These are phyloP conservation scores for Viola odorata DNA, from an alignment of 345 rosid species.

Conservation along the genomic window DNA sequence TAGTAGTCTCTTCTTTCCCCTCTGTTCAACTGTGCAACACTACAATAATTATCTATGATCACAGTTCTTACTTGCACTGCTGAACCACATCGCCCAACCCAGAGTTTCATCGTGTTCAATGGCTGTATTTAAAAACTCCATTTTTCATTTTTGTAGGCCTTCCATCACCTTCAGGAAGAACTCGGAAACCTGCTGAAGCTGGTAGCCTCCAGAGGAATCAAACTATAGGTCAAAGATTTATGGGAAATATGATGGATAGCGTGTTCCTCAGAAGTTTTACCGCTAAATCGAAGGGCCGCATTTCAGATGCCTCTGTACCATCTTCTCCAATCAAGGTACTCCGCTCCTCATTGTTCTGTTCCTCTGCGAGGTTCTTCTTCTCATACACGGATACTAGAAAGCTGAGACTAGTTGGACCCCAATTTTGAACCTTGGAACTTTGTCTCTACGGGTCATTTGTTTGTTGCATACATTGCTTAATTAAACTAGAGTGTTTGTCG, in stretches of 20 bases:
- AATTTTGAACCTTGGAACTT: too few species aligned
- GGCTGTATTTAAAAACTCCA: neutral
- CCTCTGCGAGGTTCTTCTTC: too few species aligned
- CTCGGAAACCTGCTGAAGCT: slow-evolving; percentile 53
- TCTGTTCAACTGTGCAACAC: too few species aligned
- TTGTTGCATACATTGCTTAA: neutral
- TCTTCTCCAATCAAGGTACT: slow-evolving; percentile 77
- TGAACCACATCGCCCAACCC: too few species aligned
- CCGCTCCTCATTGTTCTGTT: too few species aligned
- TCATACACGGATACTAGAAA: too few species aligned
- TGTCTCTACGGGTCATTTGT: neutral
- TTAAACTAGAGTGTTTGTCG: too few species aligned
- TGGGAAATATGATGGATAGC: slow-evolving; percentile 88
- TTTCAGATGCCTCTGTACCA: slow-evolving; percentile 56
- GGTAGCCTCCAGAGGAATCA: slow-evolving; percentile 58
- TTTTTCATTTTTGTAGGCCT: slow-evolving; percentile 43
- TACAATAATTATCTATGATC: too few species aligned
- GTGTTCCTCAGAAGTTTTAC: slow-evolving; percentile 71
- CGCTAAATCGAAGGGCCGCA: slow-evolving; percentile 57
- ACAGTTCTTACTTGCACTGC: too few species aligned
- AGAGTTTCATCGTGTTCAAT: neutral
- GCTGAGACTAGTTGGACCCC: too few species aligned
- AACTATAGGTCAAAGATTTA: slow-evolving; percentile 75
- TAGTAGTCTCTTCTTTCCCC: slow-evolving; percentile 5
- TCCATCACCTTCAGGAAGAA: slow-evolving; percentile 77